Evolutionary conservation across 176 grass and related monocot species (phyloP), one percentile per base, ranked within the genome.

Genomic region (Aegilops bicornis): DNA sequence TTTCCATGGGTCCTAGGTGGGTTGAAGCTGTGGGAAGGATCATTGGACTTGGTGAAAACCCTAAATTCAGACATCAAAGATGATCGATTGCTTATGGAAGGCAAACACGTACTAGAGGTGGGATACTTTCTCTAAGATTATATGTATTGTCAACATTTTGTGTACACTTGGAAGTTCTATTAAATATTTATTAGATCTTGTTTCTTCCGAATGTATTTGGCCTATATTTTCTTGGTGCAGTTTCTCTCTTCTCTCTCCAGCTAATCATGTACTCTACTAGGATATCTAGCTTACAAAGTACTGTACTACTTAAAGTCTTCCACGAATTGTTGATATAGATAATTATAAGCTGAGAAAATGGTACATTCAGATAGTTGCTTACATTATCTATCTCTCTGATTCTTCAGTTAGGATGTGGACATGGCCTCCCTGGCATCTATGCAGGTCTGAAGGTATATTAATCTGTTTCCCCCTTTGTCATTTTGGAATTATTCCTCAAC

Each of bases 11-110:
- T 33, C 45, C 27, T 83, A 98, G 96, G 93, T 77, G 97, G 97
- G 23, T 50, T 99, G 80, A 99, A 99, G 88, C 88, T 99, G 62
- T 99, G 97, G 94, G 94, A 99, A 91, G 94, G 94, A 61, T 99
- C 97, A 29, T 8, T 99, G 11, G 97, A 99, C 80, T 89, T 96
- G 68, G 82, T 93, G 73, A 99, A 91, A 79, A 83, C 79, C 76
- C 60, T 98, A 60, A 86, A 84, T 82, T 91, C 89, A 25, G 82
- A 91, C 33, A 84, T 91, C 32, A 82, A 61, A 60, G 72, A 92
- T 82, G 82, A 69, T 30, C 33, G 9, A 86, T 37, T 96, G n/a
- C 37, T 82, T 67, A 40, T 99, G 16, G 74, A 88, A 83, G 92
- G 88, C 67, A 99, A 94, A 75, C 50, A n/a, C 5, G 89, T 96